Evolutionary conservation across 345 rosid species (phyloP).

Genomic region (Odontarrhena argentea): DNA sequence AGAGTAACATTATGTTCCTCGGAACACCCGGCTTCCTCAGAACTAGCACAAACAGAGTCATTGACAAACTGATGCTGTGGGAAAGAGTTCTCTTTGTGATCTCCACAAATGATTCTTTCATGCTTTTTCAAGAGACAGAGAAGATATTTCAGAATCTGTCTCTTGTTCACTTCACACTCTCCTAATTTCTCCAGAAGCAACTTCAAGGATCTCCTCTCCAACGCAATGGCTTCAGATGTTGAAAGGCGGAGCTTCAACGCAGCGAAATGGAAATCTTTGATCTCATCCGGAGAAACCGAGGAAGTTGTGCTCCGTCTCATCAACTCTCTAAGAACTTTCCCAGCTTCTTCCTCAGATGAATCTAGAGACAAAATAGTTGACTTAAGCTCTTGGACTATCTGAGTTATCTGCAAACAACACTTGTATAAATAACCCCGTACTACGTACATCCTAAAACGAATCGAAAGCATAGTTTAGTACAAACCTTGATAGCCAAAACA

Average conservation of each 20-base stretch:
- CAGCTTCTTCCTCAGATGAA: slow-evolving; percentile 69
- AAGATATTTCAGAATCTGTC: slow-evolving; percentile 54
- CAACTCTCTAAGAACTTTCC: slow-evolving; percentile 62
- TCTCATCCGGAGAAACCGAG: slow-evolving; percentile 52
- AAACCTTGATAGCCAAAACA: slow-evolving; percentile 67
- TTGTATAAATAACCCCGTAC: slow-evolving; percentile 20
- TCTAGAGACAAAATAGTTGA: slow-evolving; percentile 60
- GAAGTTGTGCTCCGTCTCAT: slow-evolving; percentile 46
- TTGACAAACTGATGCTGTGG: slow-evolving; percentile 7
- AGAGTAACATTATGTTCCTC: slow-evolving; percentile 35
- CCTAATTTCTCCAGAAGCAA: slow-evolving; percentile 47
- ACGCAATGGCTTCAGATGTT: slow-evolving; percentile 51
- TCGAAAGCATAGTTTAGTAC: slow-evolving; percentile 31
- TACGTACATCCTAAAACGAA: neutral
- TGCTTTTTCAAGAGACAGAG: slow-evolving; percentile 59
- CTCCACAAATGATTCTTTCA: slow-evolving; percentile 44
- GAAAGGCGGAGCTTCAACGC: slow-evolving; percentile 59
- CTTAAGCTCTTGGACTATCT: slow-evolving; percentile 56
- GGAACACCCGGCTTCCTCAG: slow-evolving; percentile 37
- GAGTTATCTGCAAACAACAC: slow-evolving; percentile 62
- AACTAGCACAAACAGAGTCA: slow-evolving; percentile 32
- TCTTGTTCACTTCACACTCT: slow-evolving; percentile 46
- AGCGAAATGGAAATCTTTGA: slow-evolving; percentile 53
- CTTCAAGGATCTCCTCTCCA: slow-evolving; percentile 69
- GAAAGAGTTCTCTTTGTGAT: slow-evolving; percentile 44